These are phyloP conservation scores for Zoysia pacifica DNA, from an alignment of 176 grass and related monocot species.

Conservation along the genomic window DNA sequence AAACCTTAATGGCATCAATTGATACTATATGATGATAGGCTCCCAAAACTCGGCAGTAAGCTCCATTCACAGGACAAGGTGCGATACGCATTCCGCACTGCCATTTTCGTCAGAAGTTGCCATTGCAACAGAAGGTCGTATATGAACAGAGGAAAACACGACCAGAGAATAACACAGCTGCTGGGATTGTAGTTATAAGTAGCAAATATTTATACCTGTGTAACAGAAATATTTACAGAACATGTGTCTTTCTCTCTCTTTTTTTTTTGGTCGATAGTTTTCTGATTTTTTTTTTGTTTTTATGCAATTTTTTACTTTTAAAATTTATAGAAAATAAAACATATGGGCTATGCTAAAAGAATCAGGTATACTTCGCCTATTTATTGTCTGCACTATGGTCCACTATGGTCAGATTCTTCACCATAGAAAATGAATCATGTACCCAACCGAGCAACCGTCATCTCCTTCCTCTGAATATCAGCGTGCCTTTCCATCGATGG, in stretches of 20 bases:
- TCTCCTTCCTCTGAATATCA: not conserved
- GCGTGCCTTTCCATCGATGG: not conserved
- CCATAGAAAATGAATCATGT: slow-evolving; percentile 52
- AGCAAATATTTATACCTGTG: slow-evolving; percentile 18
- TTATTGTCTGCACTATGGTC: slow-evolving; percentile 48
- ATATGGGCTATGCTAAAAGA: slow-evolving; percentile 52
- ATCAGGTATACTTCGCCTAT: slow-evolving; percentile 53
- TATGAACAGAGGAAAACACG: not conserved
- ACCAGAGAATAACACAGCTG: not conserved
- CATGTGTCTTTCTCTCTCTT: not conserved
- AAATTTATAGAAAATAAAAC: not conserved
- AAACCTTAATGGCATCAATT: too few species aligned
- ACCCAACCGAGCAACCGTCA: not conserved
- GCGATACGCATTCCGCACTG: too few species aligned
- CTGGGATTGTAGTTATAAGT: not conserved
- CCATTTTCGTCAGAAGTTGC: not conserved
- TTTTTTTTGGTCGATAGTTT: not conserved
- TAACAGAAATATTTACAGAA: slow-evolving; percentile 44
- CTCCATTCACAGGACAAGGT: too few species aligned
- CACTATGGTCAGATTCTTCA: slow-evolving; percentile 32
- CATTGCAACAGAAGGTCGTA: not conserved
- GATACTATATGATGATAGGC: too few species aligned
- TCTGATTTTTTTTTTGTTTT: not conserved
- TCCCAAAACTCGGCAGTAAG: too few species aligned
- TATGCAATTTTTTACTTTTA: too few species aligned